Conservation (phyloP, 2,329 filamentous ascomycete species). For the Monosporascus sp. region DNA sequence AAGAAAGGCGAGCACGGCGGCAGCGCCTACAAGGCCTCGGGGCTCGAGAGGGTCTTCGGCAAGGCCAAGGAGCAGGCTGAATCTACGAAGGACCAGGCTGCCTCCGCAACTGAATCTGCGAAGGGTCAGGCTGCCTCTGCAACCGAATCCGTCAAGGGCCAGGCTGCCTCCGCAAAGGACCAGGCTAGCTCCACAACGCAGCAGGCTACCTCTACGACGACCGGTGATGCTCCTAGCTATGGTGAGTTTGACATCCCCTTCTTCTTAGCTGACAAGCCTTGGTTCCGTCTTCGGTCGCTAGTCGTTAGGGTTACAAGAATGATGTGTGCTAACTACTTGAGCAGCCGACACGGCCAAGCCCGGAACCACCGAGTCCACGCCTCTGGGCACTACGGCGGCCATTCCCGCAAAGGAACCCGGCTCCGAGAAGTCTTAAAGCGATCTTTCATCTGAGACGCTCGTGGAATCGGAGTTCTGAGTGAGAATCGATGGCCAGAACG, state of each 20-base stretch:
- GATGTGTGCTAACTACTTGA: conserved; percentile 7
- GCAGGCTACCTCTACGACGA: too few relatives aligned
- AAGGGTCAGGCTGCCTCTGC: background rate
- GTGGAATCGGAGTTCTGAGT: too few relatives aligned
- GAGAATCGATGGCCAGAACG: too few relatives aligned
- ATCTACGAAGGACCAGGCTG: background rate
- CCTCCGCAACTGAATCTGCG: too few relatives aligned
- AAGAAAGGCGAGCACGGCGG: conserved; percentile 65
- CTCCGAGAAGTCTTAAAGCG: conserved; percentile 17
- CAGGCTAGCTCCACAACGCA: too few relatives aligned
- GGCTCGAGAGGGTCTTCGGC: conserved; percentile 52
- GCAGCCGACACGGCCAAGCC: conserved; percentile 14
- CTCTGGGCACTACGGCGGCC: conserved; percentile 16
- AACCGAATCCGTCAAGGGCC: background rate
- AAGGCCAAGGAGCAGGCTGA: conserved; percentile 39
- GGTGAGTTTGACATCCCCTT: too few relatives aligned
- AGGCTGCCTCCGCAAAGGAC: background rate
- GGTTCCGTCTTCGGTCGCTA: too few relatives aligned
- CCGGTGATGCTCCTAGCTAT: too few relatives aligned
- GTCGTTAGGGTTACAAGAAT: background rate
- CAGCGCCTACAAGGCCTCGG: conserved; percentile 54
- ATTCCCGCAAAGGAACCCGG: conserved; percentile 20
- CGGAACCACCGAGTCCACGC: conserved; percentile 20
- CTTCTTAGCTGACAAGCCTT: too few relatives aligned
- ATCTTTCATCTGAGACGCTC: too few relatives aligned